A percentile compares a stretch with the other conserved stretches of the same genome.
Evolutionary conservation across 805 yeast genomes (phyloP).

Genomic region (Torulaspora quercuum): DNA sequence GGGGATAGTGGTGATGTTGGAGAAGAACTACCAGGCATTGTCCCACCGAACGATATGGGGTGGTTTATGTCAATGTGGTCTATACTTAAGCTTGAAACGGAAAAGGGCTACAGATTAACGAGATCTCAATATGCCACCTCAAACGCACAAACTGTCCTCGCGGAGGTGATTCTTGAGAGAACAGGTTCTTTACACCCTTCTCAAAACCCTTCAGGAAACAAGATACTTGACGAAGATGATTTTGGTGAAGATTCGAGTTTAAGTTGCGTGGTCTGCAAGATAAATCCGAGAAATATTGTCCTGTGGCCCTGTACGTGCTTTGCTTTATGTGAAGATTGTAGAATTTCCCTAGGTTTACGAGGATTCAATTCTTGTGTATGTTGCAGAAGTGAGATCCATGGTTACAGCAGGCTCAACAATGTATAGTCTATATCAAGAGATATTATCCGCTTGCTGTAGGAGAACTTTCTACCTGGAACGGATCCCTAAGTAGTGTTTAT

Average conservation of each 20-base stretch:
- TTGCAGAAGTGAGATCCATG: conserved; percentile 72
- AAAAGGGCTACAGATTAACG: conserved; percentile 32
- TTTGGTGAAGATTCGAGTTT: conserved; percentile 38
- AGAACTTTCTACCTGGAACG: not conserved
- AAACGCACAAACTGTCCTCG: conserved; percentile 32
- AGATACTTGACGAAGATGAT: conserved; percentile 20
- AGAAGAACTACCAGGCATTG: conserved; percentile 4
- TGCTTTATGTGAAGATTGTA: conserved; percentile 81
- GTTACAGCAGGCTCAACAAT: conserved; percentile 40
- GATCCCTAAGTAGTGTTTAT: no score
- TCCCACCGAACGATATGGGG: conserved; percentile 11
- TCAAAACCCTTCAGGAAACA: conserved; percentile 7
- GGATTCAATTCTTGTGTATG: conserved; percentile 80
- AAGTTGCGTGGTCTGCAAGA: conserved; percentile 78
- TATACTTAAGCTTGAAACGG: conserved; percentile 26
- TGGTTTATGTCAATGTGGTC: conserved; percentile 34
- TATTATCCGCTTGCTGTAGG: not conserved
- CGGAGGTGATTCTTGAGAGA: conserved; percentile 29
- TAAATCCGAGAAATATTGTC: conserved; percentile 67
- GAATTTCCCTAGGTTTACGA: conserved; percentile 66
- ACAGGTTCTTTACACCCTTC: conserved; percentile 23
- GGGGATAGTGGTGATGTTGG: conserved; percentile 6
- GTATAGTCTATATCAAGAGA: conserved; percentile 17
- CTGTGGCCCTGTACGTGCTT: conserved; percentile 94
- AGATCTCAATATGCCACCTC: conserved; percentile 35